These are phyloP conservation scores for Usnea hakonensis DNA, from an alignment of 495 filamentous ascomycete species.

Conservation along the genomic window DNA sequence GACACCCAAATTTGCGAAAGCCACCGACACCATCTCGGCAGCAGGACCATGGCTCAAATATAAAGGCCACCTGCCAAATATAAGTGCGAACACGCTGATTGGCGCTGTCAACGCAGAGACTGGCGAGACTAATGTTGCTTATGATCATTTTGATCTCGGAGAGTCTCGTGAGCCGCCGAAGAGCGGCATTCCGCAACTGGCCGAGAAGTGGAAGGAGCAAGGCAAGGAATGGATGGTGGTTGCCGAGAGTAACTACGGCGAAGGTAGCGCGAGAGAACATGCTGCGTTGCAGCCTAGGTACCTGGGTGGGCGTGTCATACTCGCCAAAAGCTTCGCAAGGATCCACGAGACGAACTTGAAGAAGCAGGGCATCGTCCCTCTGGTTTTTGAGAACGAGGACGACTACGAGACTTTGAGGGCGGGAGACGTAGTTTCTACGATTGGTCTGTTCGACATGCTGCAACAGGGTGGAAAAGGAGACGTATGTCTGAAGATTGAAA, in stretches of 20 bases:
- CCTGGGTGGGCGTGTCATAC: slow-evolving; percentile 78
- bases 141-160: slow-evolving; percentile 46
- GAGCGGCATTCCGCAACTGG: slow-evolving; percentile 75
- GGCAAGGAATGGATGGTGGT: slow-evolving; percentile 80
- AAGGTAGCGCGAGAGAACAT: slow-evolving; percentile 90
- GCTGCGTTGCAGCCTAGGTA: slow-evolving; percentile 94
- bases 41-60: slow-evolving; percentile 98
- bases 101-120: slow-evolving; percentile 88
- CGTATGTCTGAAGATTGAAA: slow-evolving; percentile 57
- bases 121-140: slow-evolving; percentile 82
- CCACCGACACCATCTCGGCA: slow-evolving; percentile 96
- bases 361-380: slow-evolving; percentile 94
- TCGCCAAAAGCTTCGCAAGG: slow-evolving; percentile 85
- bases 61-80: slow-evolving; percentile 97
- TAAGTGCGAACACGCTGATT: slow-evolving; percentile 91
- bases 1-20: no score
- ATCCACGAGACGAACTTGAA: slow-evolving; percentile 99
- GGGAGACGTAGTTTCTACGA: slow-evolving; percentile 72
- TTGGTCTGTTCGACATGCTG: slow-evolving; percentile 76
- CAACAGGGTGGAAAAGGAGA: slow-evolving; percentile 71
- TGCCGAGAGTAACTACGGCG: slow-evolving; percentile 96
- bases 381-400: slow-evolving; percentile 76
- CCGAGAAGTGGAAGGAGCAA: slow-evolving; percentile 65
- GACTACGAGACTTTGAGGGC: slow-evolving; percentile 80
- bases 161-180: slow-evolving; percentile 15